These are phyloP conservation scores for Tricholoma bakamatsutake DNA, from an alignment of 768 basidiomycete genomes.

Conservation along the genomic window DNA sequence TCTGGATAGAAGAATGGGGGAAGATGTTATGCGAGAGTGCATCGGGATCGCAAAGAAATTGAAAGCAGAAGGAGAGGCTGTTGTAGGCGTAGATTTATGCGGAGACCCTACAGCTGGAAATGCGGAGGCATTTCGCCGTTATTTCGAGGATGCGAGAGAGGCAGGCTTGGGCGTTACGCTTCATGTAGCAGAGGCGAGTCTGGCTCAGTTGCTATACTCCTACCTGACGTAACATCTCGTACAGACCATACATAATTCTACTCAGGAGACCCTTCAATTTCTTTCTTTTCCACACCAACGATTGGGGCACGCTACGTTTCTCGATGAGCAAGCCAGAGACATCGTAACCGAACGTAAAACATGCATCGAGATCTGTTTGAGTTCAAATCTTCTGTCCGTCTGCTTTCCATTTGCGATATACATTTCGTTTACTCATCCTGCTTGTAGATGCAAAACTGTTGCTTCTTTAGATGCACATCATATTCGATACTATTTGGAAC, in stretches of 20 bases:
- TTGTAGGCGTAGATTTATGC: slow-evolving; percentile 79
- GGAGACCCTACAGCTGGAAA: slow-evolving; percentile 66
- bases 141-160: slow-evolving; percentile 48
- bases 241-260: slow-evolving; percentile 42
- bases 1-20: slow-evolving; percentile 66
- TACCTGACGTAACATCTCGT: not conserved
- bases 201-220: not conserved
- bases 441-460: slow-evolving; percentile 62
- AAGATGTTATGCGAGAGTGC: slow-evolving; percentile 45
- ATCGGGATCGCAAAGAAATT: slow-evolving; percentile 51
- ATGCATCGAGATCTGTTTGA: slow-evolving; percentile 77
- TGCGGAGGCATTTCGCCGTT: slow-evolving; percentile 41
- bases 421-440: not conserved
- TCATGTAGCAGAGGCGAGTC: slow-evolving; percentile 76
- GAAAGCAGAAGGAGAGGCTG: slow-evolving; percentile 47
- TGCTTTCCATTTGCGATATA: not conserved
- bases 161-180: slow-evolving; percentile 70
- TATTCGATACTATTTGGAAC: slow-evolving; percentile 57
- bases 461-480: slow-evolving; percentile 62
- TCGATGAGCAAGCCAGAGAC: slow-evolving; percentile 52
- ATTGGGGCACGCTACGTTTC: slow-evolving; percentile 78
- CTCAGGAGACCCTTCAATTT: slow-evolving; percentile 53
- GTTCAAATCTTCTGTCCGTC: slow-evolving; percentile 68
- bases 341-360: slow-evolving; percentile 48
- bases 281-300: slow-evolving; percentile 61